Evolutionary conservation across 2,329 filamentous ascomycete species (phyloP).

Genomic region (Penicillium sp.): DNA sequence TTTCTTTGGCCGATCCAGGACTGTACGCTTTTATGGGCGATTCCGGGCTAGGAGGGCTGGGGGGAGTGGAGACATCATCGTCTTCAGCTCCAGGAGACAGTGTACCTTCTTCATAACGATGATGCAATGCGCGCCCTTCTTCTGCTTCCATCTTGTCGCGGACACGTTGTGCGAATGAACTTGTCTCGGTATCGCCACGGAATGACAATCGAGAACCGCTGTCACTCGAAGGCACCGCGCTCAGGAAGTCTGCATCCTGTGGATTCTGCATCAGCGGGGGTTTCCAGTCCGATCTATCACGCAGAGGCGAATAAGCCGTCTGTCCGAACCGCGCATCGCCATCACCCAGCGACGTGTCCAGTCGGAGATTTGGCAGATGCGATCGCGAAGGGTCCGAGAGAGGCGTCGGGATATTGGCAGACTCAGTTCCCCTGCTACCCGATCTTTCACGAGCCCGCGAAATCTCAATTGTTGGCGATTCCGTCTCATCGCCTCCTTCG

Average conservation of each 20-base stretch:
- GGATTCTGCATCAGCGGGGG: conserved; percentile 33
- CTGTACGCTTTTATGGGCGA: conserved; percentile 10
- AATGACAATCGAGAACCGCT: conserved; percentile 40
- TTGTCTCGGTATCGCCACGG: conserved; percentile 38
- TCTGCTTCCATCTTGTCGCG: conserved; percentile 54
- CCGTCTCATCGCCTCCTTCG: conserved; percentile 84
- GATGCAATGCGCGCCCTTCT: conserved; percentile 51
- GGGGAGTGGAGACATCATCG: conserved; percentile 10
- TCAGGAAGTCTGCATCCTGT: conserved; percentile 40
- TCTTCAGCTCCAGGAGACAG: conserved; percentile 28
- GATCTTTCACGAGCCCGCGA: conserved; percentile 47
- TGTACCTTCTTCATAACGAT: conserved; percentile 36
- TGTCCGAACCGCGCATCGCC: conserved; percentile 15
- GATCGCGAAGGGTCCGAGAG: conserved; percentile 16
- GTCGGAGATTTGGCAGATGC: conserved; percentile 27
- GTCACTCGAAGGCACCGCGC: conserved; percentile 28
- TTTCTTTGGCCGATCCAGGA: conserved; percentile 23
- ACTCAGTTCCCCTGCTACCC: conserved; percentile 15
- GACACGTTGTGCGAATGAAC: conserved; percentile 47
- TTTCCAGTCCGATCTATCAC: conserved; percentile 21
- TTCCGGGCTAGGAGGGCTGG: conserved; percentile 15
- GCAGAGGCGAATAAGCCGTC: conserved; percentile 5
- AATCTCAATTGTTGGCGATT: conserved; percentile 69
- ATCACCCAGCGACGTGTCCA: conserved; percentile 34
- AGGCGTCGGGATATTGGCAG: conserved; percentile 8